These are phyloP conservation scores for Paramecium octaurelia DNA, from an alignment of 73 alveolate species.

Conservation along the genomic window DNA sequence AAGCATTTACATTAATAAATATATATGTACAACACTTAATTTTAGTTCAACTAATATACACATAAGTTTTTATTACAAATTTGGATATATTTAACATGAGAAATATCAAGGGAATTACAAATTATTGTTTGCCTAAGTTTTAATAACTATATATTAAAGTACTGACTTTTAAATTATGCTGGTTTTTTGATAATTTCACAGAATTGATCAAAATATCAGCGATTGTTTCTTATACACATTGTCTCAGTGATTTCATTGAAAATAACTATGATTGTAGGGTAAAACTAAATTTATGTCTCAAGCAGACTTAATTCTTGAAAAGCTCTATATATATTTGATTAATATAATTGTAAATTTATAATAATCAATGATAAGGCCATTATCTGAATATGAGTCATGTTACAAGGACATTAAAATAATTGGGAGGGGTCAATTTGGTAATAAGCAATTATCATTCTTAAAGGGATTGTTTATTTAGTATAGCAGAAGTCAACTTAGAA, in stretches of 20 bases:
- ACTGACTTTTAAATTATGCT: constrained; percentile 83
- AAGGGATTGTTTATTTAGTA: background rate
- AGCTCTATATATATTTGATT: background rate
- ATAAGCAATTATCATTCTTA: background rate
- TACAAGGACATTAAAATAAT: background rate
- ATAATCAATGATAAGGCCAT: background rate
- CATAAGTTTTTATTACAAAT: background rate
- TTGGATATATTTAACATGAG: background rate
- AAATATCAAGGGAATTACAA: background rate
- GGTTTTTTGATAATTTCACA: constrained; percentile 89
- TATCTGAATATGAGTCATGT: background rate
- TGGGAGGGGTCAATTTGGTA: background rate
- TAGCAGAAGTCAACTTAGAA: background rate
- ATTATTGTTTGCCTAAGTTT: background rate
- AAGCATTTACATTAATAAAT: background rate
- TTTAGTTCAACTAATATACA: background rate
- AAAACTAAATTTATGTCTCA: background rate
- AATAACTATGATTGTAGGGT: constrained; percentile 56
- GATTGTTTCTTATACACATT: constrained; percentile 86
- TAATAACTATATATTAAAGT: background rate
- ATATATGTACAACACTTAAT: background rate
- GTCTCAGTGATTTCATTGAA: constrained; percentile 80
- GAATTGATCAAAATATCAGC: constrained; percentile 88
- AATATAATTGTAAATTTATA: background rate
- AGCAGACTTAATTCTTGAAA: background rate